A percentile compares a stretch with the other conserved stretches of the same genome.
phyloP scores from a whole-genome alignment of 352 stramenopile genomes.

The Phytophthora constricta region DNA sequence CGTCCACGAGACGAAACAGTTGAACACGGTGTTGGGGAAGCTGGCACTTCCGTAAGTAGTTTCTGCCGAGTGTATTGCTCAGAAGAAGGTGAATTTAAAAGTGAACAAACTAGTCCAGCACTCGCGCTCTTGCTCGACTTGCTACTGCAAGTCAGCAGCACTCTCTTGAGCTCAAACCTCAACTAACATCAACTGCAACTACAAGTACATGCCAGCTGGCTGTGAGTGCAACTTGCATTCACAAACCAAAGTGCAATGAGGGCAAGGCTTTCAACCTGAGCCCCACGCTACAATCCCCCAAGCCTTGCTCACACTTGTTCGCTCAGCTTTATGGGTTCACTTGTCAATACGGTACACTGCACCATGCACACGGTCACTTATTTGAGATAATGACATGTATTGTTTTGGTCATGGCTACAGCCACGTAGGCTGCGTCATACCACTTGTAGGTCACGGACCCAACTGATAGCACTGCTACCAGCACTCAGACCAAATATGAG shows the following conservation, averaged over 20 bases:
- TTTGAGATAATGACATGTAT: background rate
- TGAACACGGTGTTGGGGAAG: conserved; percentile 18
- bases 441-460: background rate
- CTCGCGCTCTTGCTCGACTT: too few relatives aligned
- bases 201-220: background rate
- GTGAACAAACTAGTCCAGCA: too few relatives aligned
- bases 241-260: background rate
- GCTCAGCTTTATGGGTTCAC: too few relatives aligned
- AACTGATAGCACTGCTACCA: background rate
- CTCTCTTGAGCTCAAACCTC: too few relatives aligned
- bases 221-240: background rate
- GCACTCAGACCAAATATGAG: background rate
- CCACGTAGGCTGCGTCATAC: background rate
- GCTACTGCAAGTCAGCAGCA: background rate
- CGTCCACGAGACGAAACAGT: conserved; percentile 19
- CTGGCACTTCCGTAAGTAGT: conserved; percentile 22
- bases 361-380: too few relatives aligned
- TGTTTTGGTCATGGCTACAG: background rate
- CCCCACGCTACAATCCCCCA: background rate
- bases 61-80: conserved; percentile 18
- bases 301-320: background rate
- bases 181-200: too few relatives aligned
- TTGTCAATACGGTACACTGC: background rate
- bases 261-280: background rate
- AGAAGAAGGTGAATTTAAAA: too few relatives aligned